Conservation (phyloP, 345 rosid genomes). For the Pistacia atlantica region DNA sequence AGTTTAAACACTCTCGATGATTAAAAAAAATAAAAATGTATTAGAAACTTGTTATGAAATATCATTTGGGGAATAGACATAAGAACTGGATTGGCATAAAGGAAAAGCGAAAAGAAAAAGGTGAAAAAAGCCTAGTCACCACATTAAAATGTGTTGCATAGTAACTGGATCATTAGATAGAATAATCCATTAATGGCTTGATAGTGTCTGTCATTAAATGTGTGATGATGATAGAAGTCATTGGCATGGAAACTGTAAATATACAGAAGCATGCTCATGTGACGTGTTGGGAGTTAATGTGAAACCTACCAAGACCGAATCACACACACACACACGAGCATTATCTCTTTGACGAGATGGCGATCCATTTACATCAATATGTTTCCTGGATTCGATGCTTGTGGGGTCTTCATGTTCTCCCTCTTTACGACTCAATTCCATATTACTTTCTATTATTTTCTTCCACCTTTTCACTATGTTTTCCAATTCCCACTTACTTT, state of each 20-base stretch:
- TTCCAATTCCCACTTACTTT: neutral
- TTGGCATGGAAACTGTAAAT: neutral
- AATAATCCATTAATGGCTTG: too few relatives aligned
- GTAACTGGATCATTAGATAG: too few relatives aligned
- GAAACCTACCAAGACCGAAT: neutral
- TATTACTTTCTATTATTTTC: neutral
- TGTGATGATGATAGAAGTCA: neutral
- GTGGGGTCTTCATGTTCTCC: slow-evolving; percentile 13
- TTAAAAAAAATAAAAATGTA: too few relatives aligned
- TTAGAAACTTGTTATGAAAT: too few relatives aligned
- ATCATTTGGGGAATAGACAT: too few relatives aligned
- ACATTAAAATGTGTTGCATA: too few relatives aligned
- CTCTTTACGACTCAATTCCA: neutral
- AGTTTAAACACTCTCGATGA: too few relatives aligned
- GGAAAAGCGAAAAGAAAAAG: too few relatives aligned
- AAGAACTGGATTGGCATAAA: too few relatives aligned
- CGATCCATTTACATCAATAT: slow-evolving; percentile 3
- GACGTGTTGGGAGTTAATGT: slow-evolving; percentile 5
- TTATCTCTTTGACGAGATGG: neutral
- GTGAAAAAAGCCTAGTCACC: too few relatives aligned
- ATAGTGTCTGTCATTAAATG: too few relatives aligned
- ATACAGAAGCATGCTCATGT: neutral
- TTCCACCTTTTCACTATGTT: neutral
- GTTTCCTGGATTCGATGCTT: slow-evolving; percentile 12
- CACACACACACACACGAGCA: neutral